phyloP scores from a whole-genome alignment of 177 flowering plant genomes.

The Telopea speciosissima region DNA sequence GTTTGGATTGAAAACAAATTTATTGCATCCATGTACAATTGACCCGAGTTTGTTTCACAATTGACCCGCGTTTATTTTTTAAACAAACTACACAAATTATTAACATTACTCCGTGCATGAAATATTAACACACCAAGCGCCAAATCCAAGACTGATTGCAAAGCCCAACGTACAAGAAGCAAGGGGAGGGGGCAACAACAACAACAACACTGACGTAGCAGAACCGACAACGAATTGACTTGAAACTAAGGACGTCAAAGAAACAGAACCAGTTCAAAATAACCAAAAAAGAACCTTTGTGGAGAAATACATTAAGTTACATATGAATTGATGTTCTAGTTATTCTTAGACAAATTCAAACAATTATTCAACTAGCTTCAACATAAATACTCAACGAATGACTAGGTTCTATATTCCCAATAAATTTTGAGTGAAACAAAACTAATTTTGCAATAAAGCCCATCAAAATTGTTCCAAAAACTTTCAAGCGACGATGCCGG shows the following conservation, averaged over 20 bases:
- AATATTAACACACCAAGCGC: not conserved
- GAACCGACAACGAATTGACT: too few relatives aligned
- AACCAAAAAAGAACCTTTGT: not conserved
- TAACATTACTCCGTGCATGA: too few relatives aligned
- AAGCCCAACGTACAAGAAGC: too few relatives aligned
- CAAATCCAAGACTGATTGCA: too few relatives aligned
- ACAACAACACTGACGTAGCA: too few relatives aligned
- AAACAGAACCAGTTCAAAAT: too few relatives aligned
- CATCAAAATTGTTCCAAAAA: not conserved
- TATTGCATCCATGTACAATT: too few relatives aligned
- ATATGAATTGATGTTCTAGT: too few relatives aligned
- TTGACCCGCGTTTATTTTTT: not conserved
- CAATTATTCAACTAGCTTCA: not conserved
- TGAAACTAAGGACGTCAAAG: too few relatives aligned
- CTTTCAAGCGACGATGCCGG: not conserved
- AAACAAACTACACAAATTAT: not conserved
- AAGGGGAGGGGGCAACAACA: too few relatives aligned
- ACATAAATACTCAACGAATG: not conserved
- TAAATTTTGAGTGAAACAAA: too few relatives aligned
- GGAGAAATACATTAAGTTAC: not conserved
- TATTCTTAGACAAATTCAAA: not conserved
- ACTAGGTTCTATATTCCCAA: not conserved
- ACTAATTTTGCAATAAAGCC: not conserved
- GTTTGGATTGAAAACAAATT: too few relatives aligned
- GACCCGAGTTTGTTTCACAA: not conserved